Evolutionary conservation across 202 grass and related monocot genomes (phyloP).

Genomic region (Setaria viridis): DNA sequence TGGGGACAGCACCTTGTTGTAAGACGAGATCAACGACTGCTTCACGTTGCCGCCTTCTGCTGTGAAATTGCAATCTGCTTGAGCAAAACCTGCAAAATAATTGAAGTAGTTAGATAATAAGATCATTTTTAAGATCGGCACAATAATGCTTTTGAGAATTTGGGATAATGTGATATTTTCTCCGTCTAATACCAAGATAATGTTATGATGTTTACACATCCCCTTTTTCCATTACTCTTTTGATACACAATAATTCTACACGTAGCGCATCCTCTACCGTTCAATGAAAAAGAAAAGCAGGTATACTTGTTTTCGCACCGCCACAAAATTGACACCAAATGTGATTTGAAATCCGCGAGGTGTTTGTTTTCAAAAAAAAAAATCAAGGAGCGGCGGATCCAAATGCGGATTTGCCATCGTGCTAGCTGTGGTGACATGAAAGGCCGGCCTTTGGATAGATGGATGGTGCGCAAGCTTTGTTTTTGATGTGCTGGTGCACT

Average conservation of each 20-base stretch:
- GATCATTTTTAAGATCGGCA: background rate
- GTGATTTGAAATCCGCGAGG: background rate
- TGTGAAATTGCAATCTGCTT: constrained; percentile 62
- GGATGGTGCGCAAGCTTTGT: background rate
- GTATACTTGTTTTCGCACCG: background rate
- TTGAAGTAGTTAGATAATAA: background rate
- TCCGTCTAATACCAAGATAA: background rate
- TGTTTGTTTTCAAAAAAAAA: background rate
- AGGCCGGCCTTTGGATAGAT: background rate
- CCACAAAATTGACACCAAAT: background rate
- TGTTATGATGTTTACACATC: background rate
- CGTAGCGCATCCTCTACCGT: background rate
- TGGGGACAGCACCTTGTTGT: constrained; percentile 68
- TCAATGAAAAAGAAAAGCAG: background rate
- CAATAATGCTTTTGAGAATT: background rate
- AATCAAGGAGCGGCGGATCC: background rate
- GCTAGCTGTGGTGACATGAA: background rate
- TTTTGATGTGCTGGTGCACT: constrained; percentile 23
- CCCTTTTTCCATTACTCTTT: background rate
- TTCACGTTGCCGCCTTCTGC: constrained; percentile 66
- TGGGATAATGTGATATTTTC: background rate
- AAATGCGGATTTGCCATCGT: background rate
- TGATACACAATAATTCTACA: background rate
- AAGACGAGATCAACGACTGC: constrained; percentile 64
- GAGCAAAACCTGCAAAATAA: constrained; percentile 61